Percentiles rank a stretch among this genome's conserved stretches.
These are phyloP conservation scores for Albizia julibrissin DNA, from an alignment of 306 rosid genomes.

Conservation along the genomic window DNA sequence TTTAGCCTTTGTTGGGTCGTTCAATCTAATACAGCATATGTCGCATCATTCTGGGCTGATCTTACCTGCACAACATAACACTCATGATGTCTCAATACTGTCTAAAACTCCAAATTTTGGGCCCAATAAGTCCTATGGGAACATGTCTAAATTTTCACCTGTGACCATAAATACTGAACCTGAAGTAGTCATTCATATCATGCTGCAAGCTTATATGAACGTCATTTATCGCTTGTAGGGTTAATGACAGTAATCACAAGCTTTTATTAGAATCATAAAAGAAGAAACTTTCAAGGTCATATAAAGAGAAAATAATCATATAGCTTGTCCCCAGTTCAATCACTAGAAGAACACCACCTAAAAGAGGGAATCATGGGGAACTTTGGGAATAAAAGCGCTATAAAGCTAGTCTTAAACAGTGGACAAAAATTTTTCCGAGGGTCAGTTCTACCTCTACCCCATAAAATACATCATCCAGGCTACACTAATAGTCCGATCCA, in stretches of 20 bases:
- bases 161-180: neutral
- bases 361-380: neutral
- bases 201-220: neutral
- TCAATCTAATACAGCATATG: neutral
- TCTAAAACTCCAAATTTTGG: neutral
- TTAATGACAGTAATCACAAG: neutral
- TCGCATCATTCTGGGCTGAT: neutral
- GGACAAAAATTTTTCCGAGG: slow-evolving; percentile 21
- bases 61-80: neutral
- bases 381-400: neutral
- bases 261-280: neutral
- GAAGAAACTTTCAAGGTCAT: neutral
- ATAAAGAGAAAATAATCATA: neutral
- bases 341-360: neutral
- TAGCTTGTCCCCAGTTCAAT: neutral
- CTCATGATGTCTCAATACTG: neutral
- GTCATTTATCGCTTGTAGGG: neutral
- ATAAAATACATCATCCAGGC: slow-evolving; percentile 27
- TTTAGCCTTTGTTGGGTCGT: neutral
- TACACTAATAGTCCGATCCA: slow-evolving; percentile 28
- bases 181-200: neutral
- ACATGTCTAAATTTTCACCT: neutral
- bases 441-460: slow-evolving; percentile 16
- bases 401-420: neutral
- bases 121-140: neutral